Evolutionary conservation across 306 rosid species (phyloP).

Genomic region (Malus orientalis): DNA sequence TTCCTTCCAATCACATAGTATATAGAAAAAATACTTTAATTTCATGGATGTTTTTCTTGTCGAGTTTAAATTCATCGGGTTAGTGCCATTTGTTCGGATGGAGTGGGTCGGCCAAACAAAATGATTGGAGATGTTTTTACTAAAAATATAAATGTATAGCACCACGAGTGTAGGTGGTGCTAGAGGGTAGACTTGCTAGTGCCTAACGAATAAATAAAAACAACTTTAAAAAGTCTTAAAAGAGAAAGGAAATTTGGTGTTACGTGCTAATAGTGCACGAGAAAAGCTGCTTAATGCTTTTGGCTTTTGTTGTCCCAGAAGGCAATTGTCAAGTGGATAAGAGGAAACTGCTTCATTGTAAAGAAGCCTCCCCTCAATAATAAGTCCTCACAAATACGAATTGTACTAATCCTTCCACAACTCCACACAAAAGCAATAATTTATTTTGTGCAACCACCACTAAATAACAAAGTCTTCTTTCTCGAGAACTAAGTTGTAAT

Average conservation of each 20-base stretch:
- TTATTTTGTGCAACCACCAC: slow-evolving; percentile 26
- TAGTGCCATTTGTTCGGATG: not conserved
- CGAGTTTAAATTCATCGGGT: not conserved
- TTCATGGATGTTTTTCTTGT: not conserved
- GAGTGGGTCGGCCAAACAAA: not conserved
- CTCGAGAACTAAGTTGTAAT: not conserved
- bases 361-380: slow-evolving; percentile 1
- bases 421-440: not conserved
- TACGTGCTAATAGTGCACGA: not conserved
- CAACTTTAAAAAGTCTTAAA: not conserved
- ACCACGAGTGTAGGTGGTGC: not conserved
- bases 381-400: not conserved
- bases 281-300: not conserved
- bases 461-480: not conserved
- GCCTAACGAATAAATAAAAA: not conserved
- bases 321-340: slow-evolving; percentile 6
- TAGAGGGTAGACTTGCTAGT: not conserved
- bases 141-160: not conserved
- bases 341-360: slow-evolving; percentile 18
- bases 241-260: not conserved
- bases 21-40: not conserved
- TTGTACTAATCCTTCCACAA: not conserved
- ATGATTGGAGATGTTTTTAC: not conserved
- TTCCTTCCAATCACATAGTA: not conserved
- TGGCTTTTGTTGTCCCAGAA: not conserved